Evolutionary conservation across 805 yeast species (phyloP).

Genomic region (Wickerhamomyces chambardii): DNA sequence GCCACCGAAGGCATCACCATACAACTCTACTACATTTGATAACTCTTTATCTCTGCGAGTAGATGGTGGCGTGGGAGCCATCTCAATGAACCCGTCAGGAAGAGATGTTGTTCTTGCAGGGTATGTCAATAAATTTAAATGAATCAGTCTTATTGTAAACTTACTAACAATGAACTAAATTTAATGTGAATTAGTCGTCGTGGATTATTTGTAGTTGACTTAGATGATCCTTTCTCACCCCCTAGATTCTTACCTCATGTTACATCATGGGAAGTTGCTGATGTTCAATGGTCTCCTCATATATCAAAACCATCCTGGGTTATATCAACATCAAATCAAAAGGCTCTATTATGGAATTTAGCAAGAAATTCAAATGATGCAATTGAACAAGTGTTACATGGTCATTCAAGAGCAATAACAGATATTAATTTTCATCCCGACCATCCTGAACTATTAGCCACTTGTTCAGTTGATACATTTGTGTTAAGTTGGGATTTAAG

Average conservation of each 20-base stretch:
- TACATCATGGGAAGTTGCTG: conserved; percentile 98
- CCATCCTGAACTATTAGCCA: conserved; percentile 81
- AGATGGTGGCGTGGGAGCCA: conserved; percentile 88
- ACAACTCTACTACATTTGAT: conserved; percentile 57
- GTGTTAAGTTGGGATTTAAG: conserved; percentile 90
- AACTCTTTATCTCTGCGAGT: conserved; percentile 76
- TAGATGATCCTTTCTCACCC: conserved; percentile 91
- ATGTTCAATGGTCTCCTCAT: conserved; percentile 98
- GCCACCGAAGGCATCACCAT: conserved; percentile 15
- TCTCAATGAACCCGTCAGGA: conserved; percentile 83
- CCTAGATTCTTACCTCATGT: conserved; percentile 91
- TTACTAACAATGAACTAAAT: not conserved
- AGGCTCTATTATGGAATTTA: conserved; percentile 91
- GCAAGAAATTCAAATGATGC: conserved; percentile 63
- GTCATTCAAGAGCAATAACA: conserved; percentile 88
- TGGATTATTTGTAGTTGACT: conserved; percentile 84
- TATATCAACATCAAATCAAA: conserved; percentile 89
- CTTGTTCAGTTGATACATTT: conserved; percentile 88
- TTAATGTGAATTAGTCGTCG: conserved; percentile 32
- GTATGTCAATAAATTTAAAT: conserved; percentile 9
- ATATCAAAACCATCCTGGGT: conserved; percentile 81
- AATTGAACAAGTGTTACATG: conserved; percentile 79
- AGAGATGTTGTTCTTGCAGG: conserved; percentile 92
- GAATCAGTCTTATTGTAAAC: too few species aligned
- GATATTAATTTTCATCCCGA: conserved; percentile 90